A percentile compares a stretch with the other conserved stretches of the same genome.
These are phyloP conservation scores for Alternaria brassicicola DNA, from an alignment of 2,329 filamentous ascomycete genomes.

Conservation along the genomic window DNA sequence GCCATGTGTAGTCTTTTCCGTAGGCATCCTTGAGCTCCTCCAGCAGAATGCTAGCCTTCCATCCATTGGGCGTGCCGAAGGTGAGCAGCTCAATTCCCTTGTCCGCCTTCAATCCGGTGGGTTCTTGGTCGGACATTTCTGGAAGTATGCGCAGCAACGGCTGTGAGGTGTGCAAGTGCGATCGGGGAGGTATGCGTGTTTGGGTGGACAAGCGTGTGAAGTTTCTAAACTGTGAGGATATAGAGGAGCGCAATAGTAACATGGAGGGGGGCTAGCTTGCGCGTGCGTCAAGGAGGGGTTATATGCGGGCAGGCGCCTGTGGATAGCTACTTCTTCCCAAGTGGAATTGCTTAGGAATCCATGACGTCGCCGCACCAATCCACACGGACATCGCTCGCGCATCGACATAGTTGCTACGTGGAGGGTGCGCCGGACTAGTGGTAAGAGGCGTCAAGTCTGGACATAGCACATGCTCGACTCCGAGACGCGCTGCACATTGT, in stretches of 20 bases:
- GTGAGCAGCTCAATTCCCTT: conserved; percentile 71
- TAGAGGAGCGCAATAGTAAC: conserved; percentile 27
- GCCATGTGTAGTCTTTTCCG: conserved; percentile 63
- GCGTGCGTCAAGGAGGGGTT: conserved; percentile 32
- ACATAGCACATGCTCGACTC: not conserved
- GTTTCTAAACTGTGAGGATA: conserved; percentile 22
- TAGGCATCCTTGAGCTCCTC: conserved; percentile 72
- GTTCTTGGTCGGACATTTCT: conserved; percentile 46
- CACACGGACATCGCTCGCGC: not conserved
- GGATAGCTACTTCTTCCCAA: not conserved
- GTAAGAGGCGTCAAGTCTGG: not conserved
- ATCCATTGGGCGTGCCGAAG: conserved; percentile 56
- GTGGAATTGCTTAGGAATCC: conserved; percentile 18
- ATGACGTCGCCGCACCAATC: conserved; percentile 14
- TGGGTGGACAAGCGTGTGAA: conserved; percentile 17
- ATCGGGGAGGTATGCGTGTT: conserved; percentile 13
- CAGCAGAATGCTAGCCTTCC: conserved; percentile 66
- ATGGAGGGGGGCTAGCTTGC: conserved; percentile 17
- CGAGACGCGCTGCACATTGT: not conserved
- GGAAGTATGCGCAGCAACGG: conserved; percentile 21
- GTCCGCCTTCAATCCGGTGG: conserved; percentile 65
- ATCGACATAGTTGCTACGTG: not conserved
- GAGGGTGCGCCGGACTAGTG: not conserved
- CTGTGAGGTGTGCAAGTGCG: conserved; percentile 29
- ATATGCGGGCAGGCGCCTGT: conserved; percentile 15